Evolutionary conservation across 305 asterid species (phyloP), one percentile per base, ranked within the genome.

Genomic region (Caryopteris hybrid): DNA sequence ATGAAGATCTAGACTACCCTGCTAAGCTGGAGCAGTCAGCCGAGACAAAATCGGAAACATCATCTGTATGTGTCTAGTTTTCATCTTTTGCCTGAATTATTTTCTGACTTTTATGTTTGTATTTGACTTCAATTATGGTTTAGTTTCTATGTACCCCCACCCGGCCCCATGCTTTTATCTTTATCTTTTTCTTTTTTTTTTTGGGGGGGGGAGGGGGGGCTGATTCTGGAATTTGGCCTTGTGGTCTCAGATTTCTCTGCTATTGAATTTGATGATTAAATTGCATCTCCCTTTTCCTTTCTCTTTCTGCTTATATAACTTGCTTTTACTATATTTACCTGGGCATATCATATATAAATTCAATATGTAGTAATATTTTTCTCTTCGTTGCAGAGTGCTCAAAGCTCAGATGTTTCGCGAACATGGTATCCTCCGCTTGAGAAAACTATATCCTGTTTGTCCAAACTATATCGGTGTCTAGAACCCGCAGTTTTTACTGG

Each of bases 391-490:
- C 95, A 92, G 98, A 74, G 78, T 77, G 89, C 80, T 75, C 92
- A 83, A 73, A 85, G 78, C 72, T 79, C 88, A 69, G 95, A 93
- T 79, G 81, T 81, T 62, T 83, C 96, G 29, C 84, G 64, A 69
- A 86, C 90, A 38, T 95, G 98, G 98, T 95, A 89, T 73, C 98
- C 97, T 74, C 97, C 99, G 14, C 88, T 95, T 64, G 99, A 95
- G 92, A 95, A 85, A 84, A 95, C 99, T 27, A 78, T 95, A 75
- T 82, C 98, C 45, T 95, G 99, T 73, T 80, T 95, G 75, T 91
- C 99, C 53, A 95, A 89, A 76, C 83, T 95, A 77, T 88, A 91
- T 76, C 86, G 91, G 73, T 88, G 96, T 76, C 84, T 92, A 70
- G 99, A 95, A 74, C 78, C 86, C 46, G 84, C 88, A 18, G 99